Conservation (phyloP, 2,329 filamentous ascomycete genomes). For the Apiospora aurea region DNA sequence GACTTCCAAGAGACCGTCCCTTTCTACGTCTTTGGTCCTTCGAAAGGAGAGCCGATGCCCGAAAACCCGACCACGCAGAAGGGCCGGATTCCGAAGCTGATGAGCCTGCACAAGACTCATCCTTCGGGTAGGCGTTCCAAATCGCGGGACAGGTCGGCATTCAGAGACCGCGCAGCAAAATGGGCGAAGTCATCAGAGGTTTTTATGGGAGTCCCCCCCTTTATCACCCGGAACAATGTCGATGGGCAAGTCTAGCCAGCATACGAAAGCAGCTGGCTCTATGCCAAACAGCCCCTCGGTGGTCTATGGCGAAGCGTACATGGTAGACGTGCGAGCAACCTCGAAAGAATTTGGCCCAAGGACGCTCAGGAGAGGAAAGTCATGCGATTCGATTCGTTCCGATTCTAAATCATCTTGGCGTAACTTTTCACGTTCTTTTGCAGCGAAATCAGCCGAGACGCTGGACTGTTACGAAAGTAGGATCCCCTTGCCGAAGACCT, state of each 20-base stretch:
- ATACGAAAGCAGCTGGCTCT: conserved; percentile 33
- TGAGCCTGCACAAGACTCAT: neutral
- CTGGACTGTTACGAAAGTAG: neutral
- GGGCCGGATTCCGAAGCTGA: neutral
- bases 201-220: neutral
- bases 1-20: conserved; percentile 52
- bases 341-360: neutral
- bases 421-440: conserved; percentile 29
- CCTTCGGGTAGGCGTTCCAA: neutral
- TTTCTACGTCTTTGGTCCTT: conserved; percentile 56
- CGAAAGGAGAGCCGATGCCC: conserved; percentile 2
- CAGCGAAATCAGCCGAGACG: neutral
- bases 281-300: conserved; percentile 36
- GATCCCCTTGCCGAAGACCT: neutral
- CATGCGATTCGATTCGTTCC: conserved; percentile 38
- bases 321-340: conserved; percentile 37
- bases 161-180: neutral
- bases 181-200: conserved; percentile 24
- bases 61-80: conserved; percentile 14
- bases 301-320: conserved; percentile 37
- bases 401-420: conserved; percentile 34
- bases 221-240: conserved; percentile 29
- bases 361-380: conserved; percentile 33
- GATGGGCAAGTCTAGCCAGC: conserved; percentile 32
- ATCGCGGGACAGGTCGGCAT: conserved; percentile 7